Evolutionary conservation across 805 yeast genomes (phyloP).

Genomic region (Sugiyamaella chiloensis): DNA sequence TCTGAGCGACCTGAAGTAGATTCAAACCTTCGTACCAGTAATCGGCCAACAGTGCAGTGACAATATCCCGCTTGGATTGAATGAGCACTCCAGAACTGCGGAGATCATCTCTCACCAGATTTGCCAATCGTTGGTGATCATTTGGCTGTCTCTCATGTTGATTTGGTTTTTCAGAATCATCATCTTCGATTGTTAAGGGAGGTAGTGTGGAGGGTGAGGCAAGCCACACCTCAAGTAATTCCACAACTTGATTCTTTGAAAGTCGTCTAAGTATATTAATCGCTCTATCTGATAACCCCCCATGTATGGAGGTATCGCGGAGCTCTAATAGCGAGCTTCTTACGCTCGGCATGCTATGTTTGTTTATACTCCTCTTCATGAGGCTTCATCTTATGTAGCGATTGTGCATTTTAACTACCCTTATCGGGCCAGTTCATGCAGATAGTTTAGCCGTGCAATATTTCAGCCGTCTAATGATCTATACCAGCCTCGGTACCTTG

Average conservation of each 20-base stretch:
- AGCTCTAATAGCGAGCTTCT: conserved; percentile 2
- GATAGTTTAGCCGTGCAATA: too few species aligned
- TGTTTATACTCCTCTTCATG: not conserved
- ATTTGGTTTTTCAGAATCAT: conserved; percentile 9
- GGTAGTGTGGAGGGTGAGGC: conserved; percentile 7
- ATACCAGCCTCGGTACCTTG: too few species aligned
- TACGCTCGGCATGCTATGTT: not conserved
- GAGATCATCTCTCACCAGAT: conserved; percentile 13
- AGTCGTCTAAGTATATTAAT: conserved; percentile 11
- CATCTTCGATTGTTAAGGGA: conserved; percentile 25
- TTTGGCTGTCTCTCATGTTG: conserved; percentile 3
- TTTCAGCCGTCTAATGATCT: too few species aligned
- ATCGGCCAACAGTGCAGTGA: conserved; percentile 44
- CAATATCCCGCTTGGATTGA: conserved; percentile 25
- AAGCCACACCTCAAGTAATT: conserved; percentile 17
- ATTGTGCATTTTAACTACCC: too few species aligned
- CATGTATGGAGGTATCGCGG: conserved; percentile 17
- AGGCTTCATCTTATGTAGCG: too few species aligned
- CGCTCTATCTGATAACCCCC: conserved; percentile 15
- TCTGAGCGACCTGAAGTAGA: conserved; percentile 62
- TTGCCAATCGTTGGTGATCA: conserved; percentile 4
- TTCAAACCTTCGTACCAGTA: conserved; percentile 59
- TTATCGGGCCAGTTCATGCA: too few species aligned
- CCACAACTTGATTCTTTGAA: conserved; percentile 7
- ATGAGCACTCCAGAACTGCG: not conserved